These are phyloP conservation scores for Candida mattraensis DNA, from an alignment of 805 yeast species.

Conservation along the genomic window DNA sequence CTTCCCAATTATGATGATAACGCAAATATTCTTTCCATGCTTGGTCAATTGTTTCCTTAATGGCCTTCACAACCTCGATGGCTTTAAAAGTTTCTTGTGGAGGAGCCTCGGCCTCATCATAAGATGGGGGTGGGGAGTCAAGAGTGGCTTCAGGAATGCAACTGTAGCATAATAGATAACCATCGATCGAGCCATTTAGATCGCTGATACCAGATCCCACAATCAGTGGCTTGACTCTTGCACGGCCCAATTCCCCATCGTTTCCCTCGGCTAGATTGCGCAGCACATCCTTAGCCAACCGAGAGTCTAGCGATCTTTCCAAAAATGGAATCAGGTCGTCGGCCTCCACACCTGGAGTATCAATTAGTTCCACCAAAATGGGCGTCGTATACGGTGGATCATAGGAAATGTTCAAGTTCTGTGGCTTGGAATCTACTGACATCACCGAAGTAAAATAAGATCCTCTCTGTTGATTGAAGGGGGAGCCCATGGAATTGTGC, in stretches of 20 bases:
- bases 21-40: slow-evolving; percentile 71
- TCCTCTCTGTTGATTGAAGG: slow-evolving; percentile 3
- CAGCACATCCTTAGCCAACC: slow-evolving; percentile 57
- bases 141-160: slow-evolving; percentile 56
- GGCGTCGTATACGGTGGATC: slow-evolving; percentile 57
- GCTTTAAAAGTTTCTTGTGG: slow-evolving; percentile 9
- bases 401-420: slow-evolving; percentile 26
- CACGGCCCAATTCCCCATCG: slow-evolving; percentile 23
- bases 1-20: slow-evolving; percentile 56
- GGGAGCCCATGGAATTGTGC: slow-evolving; percentile 11
- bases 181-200: slow-evolving; percentile 72
- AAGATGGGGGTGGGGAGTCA: slow-evolving; percentile 52
- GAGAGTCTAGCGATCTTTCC: slow-evolving; percentile 66
- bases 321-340: slow-evolving; percentile 71
- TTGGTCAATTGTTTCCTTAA: slow-evolving; percentile 59
- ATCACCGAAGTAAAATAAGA: slow-evolving; percentile 14
- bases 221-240: slow-evolving; percentile 58
- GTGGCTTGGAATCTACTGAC: slow-evolving; percentile 11
- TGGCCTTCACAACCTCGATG: slow-evolving; percentile 41
- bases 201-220: slow-evolving; percentile 82
- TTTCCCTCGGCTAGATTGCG: slow-evolving; percentile 56
- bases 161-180: slow-evolving; percentile 67
- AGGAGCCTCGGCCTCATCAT: slow-evolving; percentile 24
- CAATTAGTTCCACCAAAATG: slow-evolving; percentile 65
- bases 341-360: slow-evolving; percentile 70